Percentiles rank a stretch among this genome's conserved stretches.
Conservation (phyloP, 2,329 filamentous ascomycete species). For the Madurella mycetomatis region DNA sequence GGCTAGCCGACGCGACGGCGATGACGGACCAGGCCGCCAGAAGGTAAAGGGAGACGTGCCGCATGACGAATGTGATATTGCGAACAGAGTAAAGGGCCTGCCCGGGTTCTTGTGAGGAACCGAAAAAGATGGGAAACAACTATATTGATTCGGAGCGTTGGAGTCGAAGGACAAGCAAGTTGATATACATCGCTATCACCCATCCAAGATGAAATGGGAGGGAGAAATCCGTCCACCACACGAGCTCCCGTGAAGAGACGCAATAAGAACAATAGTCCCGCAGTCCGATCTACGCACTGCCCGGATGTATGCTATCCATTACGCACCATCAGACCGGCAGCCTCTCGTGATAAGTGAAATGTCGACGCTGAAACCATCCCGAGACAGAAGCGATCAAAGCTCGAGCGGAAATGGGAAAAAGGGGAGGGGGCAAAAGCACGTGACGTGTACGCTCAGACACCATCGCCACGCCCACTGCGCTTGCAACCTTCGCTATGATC, state of each 20-base stretch:
- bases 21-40: constrained; percentile 13
- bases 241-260: neutral
- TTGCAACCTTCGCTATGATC: neutral
- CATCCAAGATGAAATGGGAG: neutral
- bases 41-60: constrained; percentile 4
- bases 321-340: neutral
- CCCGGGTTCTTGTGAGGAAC: too few relatives aligned
- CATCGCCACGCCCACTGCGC: neutral
- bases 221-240: neutral
- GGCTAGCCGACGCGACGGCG: constrained; percentile 16
- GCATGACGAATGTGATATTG: constrained; percentile 3
- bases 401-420: neutral
- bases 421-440: neutral
- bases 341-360: neutral
- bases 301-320: neutral
- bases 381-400: constrained; percentile 18
- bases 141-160: neutral
- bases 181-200: neutral
- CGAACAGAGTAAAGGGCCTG: neutral
- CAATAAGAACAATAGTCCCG: neutral
- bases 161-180: neutral
- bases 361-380: constrained; percentile 24
- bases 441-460: neutral
- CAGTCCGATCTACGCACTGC: neutral
- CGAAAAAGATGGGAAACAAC: neutral